Evolutionary conservation across 257 asterid genomes (phyloP).

Genomic region (Nicotiana otophora): DNA sequence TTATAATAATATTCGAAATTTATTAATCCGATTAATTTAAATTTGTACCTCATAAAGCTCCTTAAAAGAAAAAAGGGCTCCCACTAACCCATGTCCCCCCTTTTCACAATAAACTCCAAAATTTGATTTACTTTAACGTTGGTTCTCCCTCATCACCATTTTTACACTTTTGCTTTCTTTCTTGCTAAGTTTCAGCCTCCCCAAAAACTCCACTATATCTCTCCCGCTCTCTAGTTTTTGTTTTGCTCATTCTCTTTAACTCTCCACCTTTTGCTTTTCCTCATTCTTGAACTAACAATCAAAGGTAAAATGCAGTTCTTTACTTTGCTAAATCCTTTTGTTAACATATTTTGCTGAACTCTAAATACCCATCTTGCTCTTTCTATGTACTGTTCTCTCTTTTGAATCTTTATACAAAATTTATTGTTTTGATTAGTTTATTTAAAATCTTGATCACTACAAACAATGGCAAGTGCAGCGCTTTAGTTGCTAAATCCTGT

Average conservation of each 20-base stretch:
- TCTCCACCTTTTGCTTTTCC: not conserved
- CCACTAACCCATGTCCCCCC: not conserved
- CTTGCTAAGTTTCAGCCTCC: slow-evolving; percentile 43
- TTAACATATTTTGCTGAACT: not conserved
- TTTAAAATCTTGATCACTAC: no score
- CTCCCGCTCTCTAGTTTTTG: slow-evolving; percentile 1
- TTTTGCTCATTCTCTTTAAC: not conserved
- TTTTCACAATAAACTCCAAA: slow-evolving; percentile 12
- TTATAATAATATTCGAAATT: no score
- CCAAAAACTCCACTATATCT: not conserved
- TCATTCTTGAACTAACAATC: not conserved
- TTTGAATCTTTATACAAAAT: not conserved
- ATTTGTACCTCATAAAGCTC: no score
- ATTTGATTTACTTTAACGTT: slow-evolving; percentile 29
- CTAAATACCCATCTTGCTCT: not conserved
- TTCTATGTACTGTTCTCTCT: not conserved
- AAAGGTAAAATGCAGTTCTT: not conserved
- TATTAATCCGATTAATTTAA: no score
- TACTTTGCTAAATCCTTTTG: not conserved
- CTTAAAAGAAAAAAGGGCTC: no score
- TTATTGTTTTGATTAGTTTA: not conserved
- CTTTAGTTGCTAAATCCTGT: no score
- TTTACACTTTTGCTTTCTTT: slow-evolving; percentile 28
- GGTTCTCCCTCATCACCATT: not conserved
- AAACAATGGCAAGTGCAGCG: not conserved